Conservation (phyloP, 2,329 filamentous ascomycete genomes). For the Aspergillus puulaauensis region DNA sequence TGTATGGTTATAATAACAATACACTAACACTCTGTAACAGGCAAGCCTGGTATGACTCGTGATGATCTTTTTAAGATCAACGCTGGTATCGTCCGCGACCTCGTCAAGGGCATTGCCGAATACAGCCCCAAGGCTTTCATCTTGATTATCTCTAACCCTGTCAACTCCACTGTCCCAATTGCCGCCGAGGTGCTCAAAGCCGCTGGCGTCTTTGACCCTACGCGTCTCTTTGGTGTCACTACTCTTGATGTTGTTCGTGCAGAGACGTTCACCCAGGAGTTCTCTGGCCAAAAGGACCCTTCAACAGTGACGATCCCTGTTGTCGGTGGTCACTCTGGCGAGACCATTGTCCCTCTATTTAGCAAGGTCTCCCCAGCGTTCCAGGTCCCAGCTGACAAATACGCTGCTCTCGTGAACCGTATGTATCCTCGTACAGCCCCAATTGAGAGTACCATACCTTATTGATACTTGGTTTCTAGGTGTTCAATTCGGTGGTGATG, state of each 20-base stretch:
- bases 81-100: constrained; percentile 91
- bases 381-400: constrained; percentile 82
- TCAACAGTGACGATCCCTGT: constrained; percentile 84
- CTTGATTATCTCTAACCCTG: constrained; percentile 97
- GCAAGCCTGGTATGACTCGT: constrained; percentile 99
- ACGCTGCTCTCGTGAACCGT: constrained; percentile 86
- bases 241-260: constrained; percentile 97
- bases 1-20: neutral
- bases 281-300: constrained; percentile 78
- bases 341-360: constrained; percentile 97
- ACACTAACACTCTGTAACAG: constrained; percentile 47
- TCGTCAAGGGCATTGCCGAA: constrained; percentile 85
- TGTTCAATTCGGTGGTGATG: constrained; percentile 96
- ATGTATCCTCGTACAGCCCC: constrained; percentile 28
- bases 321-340: constrained; percentile 94
- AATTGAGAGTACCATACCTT: neutral
- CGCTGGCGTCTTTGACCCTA: constrained; percentile 88
- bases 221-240: constrained; percentile 97
- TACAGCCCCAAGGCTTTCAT: constrained; percentile 89
- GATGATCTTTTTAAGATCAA: constrained; percentile 99
- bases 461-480: constrained; percentile 38
- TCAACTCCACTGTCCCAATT: constrained; percentile 98
- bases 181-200: constrained; percentile 94
- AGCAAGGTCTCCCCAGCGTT: constrained; percentile 81
- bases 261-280: constrained; percentile 90